Base-by-base conservation (phyloP, 345 rosid genomes). In the Hirschfeldia incana region DNA sequence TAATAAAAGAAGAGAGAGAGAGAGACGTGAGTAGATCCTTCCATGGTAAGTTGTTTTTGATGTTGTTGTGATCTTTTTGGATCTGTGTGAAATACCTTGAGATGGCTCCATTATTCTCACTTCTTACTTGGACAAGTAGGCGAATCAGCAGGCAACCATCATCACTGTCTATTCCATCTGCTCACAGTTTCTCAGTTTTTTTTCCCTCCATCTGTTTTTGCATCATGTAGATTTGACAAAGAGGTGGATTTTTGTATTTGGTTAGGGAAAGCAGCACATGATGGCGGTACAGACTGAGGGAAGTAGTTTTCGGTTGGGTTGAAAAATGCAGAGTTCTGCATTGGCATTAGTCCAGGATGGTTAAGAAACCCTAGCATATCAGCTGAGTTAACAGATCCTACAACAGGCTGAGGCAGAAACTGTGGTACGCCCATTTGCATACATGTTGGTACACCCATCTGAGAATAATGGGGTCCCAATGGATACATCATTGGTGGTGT, bases 401-500 rank as follows among this genome's bases (percentile, higher is more conserved):
- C 9, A 53, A 53, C 60, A 57, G 62, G 63, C 46, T 39, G 4
- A 61, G 78, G 74, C 36, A 67, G 39, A 80, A 58, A 65, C 73
- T 70, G 83, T 32, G 80, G 80, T 65, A 12, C 36, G 8, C 74
- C 59, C 77, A 74, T 60, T 32, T 53, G 78, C 75, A 74, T 65
- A 78, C 76, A 32, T 10, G 57, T 72, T 72, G 72, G 51, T 72
- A 58, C 63, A 70, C 76, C 72, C 83, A 70, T 65, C 12, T 75
- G 80, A 44, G 76, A 58, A 80, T 80, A 80, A 70, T 80, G 44
- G 1, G 44, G 58, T 16, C 15, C 73, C 46, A 57, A 5, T 26
- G 83, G 83, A 32, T 64, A 26, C 62, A 80, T 70, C 68, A 44
- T 39, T 65, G 80, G 75, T 12, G 89, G 87, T 77, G 86, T 66